Evolutionary conservation across 2,329 filamentous ascomycete species (phyloP).

Genomic region (Cladosporium sp.): DNA sequence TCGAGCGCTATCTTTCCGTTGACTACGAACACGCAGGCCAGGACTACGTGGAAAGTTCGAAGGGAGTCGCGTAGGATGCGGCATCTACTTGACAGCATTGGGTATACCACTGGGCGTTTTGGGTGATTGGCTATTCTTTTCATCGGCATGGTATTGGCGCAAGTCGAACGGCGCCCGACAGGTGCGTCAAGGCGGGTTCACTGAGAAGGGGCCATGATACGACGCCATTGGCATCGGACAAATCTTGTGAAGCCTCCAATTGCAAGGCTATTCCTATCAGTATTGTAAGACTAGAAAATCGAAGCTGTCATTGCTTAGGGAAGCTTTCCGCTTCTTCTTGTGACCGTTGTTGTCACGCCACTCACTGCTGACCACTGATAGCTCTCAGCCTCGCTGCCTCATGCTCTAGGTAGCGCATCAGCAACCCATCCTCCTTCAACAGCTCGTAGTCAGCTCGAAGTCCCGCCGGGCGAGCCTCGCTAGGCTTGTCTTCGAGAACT

Average conservation of each 20-base stretch:
- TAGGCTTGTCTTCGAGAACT: conserved; percentile 23
- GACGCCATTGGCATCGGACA: not conserved
- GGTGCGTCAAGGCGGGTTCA: not conserved
- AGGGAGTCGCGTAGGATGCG: conserved; percentile 22
- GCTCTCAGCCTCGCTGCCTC: no score
- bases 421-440: conserved; percentile 35
- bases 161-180: conserved; percentile 3
- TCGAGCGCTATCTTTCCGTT: conserved; percentile 73
- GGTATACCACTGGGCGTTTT: not conserved
- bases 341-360: not conserved
- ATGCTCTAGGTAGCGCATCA: conserved; percentile 28
- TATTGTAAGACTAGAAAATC: conserved; percentile 2
- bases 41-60: conserved; percentile 64
- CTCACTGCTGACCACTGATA: not conserved
- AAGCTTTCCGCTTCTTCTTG: not conserved
- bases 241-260: not conserved
- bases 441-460: conserved; percentile 41
- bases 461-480: conserved; percentile 27
- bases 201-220: not conserved
- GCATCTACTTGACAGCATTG: conserved; percentile 1
- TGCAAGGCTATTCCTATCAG: not conserved
- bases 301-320: not conserved
- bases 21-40: conserved; percentile 73
- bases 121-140: not conserved
- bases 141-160: conserved; percentile 13